These are phyloP conservation scores for Aspergillus sp. DNA, from an alignment of 2,329 filamentous ascomycete genomes.

Conservation along the genomic window DNA sequence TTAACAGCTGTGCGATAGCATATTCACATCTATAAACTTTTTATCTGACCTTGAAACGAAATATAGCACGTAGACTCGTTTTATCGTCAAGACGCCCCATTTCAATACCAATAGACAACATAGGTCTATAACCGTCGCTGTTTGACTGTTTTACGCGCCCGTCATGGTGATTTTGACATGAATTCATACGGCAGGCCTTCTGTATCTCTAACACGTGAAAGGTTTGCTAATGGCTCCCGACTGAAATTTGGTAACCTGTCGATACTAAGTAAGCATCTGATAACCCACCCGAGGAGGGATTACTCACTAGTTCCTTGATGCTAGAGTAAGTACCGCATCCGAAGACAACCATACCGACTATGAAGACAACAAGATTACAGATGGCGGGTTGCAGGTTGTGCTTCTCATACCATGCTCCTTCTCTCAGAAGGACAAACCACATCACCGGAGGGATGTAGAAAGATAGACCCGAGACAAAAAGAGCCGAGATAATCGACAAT, in stretches of 20 bases:
- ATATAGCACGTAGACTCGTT: too few relatives aligned
- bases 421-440: constrained; percentile 25
- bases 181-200: too few relatives aligned
- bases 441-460: constrained; percentile 62
- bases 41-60: too few relatives aligned
- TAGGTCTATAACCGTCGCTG: too few relatives aligned
- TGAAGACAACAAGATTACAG: constrained; percentile 15
- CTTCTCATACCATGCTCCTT: constrained; percentile 17
- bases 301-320: constrained; percentile 18
- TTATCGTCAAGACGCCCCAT: too few relatives aligned
- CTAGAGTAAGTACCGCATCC: constrained; percentile 19
- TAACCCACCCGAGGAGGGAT: too few relatives aligned
- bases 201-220: not conserved
- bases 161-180: too few relatives aligned
- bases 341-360: constrained; percentile 18
- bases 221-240: constrained; percentile 3
- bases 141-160: too few relatives aligned
- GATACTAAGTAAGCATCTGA: not conserved
- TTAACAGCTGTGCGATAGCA: too few relatives aligned
- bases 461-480: constrained; percentile 85
- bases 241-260: constrained; percentile 1
- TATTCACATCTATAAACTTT: too few relatives aligned
- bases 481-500: constrained; percentile 48
- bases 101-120: too few relatives aligned
- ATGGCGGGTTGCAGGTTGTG: constrained; percentile 39